Evolutionary conservation across 2,329 filamentous ascomycete genomes (phyloP), one percentile per base, ranked within the genome.

Genomic region (Clonostachys rosea): DNA sequence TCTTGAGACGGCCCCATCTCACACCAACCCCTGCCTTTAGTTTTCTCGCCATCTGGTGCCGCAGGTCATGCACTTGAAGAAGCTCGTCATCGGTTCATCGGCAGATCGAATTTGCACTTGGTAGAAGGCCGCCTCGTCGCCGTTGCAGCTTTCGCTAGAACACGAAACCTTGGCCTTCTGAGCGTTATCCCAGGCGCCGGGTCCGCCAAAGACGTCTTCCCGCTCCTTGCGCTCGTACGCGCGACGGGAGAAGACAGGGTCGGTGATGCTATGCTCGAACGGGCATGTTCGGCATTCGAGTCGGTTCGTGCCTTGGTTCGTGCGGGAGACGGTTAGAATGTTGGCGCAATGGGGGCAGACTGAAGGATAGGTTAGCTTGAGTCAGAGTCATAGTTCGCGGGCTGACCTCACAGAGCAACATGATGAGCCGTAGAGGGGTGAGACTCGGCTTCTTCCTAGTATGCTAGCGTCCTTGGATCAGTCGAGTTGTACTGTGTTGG

Each of bases 31-130:
- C 34, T 14, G 13, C 17, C 43, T 56, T 56, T 67, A 86, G 56
- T 85, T 84, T 57, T 86, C 83, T 67, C 81, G 79, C 84, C 84
- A 87, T 47, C 80, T 70, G 51, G 80, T 70, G 20, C 76, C 79
- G 56, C 84, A 87, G 12, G 74, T 75, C 79, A 86, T 86, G 60
- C 84, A 87, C 81, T 91, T 94, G 71, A 86, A 95, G 69, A 97
- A 97, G 50, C 84, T 92, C 55, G 94, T 99, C 88, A 96, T 96
- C 50, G 94, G 94, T 76, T 99, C 94, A 71, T 99, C 94, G 45
- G 94, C 94, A 75, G 90, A 95, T 57, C 94, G 84, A 70, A 97
- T 97, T 78, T 99, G 94, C 57, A 97, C 84, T 75, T 96, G 90
- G 74, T 91, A 95, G 74, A 92, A 97, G 53, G 91, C 95, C 5